Evolutionary conservation across 306 rosid genomes (phyloP).

Genomic region (Acmispon strigosus): DNA sequence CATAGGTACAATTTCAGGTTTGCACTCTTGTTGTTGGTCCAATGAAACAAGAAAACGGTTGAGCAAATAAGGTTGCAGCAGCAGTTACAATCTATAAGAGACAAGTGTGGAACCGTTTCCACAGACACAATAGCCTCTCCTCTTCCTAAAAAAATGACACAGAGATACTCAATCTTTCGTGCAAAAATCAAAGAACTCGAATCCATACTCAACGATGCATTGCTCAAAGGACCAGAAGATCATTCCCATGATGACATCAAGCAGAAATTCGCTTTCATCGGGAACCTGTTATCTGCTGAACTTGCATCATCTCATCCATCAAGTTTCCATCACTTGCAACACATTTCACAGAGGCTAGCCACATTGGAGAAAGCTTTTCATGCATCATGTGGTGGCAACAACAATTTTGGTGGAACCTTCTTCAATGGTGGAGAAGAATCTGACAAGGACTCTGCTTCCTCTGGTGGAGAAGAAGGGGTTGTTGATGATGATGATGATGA

Average conservation of each 20-base stretch:
- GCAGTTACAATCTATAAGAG: not conserved
- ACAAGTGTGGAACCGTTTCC: not conserved
- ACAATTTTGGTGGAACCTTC: not conserved
- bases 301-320: constrained; percentile 18
- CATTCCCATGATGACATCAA: constrained; percentile 13
- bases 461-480: constrained; percentile 32
- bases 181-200: constrained; percentile 37
- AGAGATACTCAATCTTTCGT: constrained; percentile 15
- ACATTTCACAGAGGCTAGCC: constrained; percentile 5
- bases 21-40: not conserved
- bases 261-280: constrained; percentile 26
- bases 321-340: constrained; percentile 21
- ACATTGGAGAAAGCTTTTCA: constrained; percentile 15
- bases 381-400: constrained; percentile 12
- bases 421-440: not conserved
- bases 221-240: constrained; percentile 8
- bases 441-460: constrained; percentile 30
- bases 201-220: not conserved
- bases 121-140: not conserved
- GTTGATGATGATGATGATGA: not conserved
- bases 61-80: not conserved
- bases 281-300: constrained; percentile 38
- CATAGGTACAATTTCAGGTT: too few relatives aligned
- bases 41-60: constrained; percentile 12
- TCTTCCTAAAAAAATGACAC: constrained; percentile 9